Percentiles rank a stretch among this genome's conserved stretches.
Conservation (phyloP, 768 basidiomycete species). For the Sutorius australiensis region DNA sequence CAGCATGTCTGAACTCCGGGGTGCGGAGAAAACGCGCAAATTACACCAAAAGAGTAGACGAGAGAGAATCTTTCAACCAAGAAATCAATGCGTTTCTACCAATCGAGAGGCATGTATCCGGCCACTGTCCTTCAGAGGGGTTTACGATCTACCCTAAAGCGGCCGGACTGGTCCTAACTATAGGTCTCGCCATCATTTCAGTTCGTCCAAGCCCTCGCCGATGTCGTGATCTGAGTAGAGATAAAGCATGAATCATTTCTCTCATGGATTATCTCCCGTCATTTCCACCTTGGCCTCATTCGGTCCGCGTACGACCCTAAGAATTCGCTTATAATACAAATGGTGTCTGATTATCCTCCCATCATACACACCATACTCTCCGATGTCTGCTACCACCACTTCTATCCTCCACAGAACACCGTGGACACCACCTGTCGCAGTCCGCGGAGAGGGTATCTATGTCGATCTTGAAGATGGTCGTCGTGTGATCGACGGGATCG, state of each 20-base stretch:
- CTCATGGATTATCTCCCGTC: not conserved
- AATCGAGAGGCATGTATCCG: not conserved
- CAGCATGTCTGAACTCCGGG: not conserved
- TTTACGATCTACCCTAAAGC: not conserved
- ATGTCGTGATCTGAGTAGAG: not conserved
- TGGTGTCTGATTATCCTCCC: not conserved
- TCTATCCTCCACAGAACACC: constrained; percentile 67
- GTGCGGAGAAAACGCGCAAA: not conserved
- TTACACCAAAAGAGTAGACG: not conserved
- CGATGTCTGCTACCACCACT: constrained; percentile 22
- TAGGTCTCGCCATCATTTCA: not conserved
- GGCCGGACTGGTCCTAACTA: not conserved
- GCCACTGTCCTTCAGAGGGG: not conserved
- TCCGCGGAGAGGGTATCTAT: constrained; percentile 64
- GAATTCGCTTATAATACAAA: not conserved
- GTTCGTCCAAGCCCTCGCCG: not conserved
- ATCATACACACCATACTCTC: not conserved
- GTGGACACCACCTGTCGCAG: constrained; percentile 69
- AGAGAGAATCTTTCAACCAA: not conserved
- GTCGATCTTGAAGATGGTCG: constrained; percentile 67
- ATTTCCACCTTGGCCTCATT: not conserved
- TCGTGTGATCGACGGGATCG: constrained; percentile 72
- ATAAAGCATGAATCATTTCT: not conserved
- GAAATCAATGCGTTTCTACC: not conserved
- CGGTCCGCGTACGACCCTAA: not conserved